Base-by-base conservation (phyloP, 306 rosid genomes). In the Abrus pulchellus region DNA sequence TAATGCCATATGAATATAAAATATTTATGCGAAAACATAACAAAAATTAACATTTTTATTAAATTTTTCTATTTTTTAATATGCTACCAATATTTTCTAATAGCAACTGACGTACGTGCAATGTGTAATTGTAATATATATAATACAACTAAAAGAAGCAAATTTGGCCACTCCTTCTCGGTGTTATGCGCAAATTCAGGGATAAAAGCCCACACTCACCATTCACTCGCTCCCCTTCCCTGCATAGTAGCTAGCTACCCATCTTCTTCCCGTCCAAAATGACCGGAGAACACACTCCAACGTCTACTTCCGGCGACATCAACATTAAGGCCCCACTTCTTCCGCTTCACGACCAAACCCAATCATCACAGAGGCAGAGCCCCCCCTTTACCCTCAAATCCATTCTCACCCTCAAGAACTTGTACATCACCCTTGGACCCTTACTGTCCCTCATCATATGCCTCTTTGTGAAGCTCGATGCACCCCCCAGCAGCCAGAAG, bases 401-500 rank as follows among this genome's bases (percentile, higher is more conserved):
- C 67, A 1, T 83, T 48, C 9, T 84, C 38, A 87, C 84, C 0
- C 85, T 77, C 34, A 82, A 85, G 1, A 87, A 81, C 47, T 78
- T 85, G 1, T 90, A 66, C 47, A 49, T 87, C 10, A 36, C 85
- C 7, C 52, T 89, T 0, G 97, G 97, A 1, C 97, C 97, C 3
- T 41, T 90, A 0, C 20, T 92, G 27, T 85, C 92, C 72, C 38
- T 79, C 3, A 2, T 76, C 41, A 68, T 89, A 7, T 85, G 38
- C 88, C 92, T 34, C 85, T 92, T 92, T 78, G 91, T 91, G 10
- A 87, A 90, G 82, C 61, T 89, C 1, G 91, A 86, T 0, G 88
- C 83, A 1, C 72, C 87, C 10, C 13, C 7, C 6, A 53, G 40
- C 2, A 76, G 92, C 84, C 81, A 82, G 68, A 88, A 90, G 71